Evolutionary conservation across 2,329 filamentous ascomycete genomes (phyloP).

Genomic region (Paracoccidioides lutzii): DNA sequence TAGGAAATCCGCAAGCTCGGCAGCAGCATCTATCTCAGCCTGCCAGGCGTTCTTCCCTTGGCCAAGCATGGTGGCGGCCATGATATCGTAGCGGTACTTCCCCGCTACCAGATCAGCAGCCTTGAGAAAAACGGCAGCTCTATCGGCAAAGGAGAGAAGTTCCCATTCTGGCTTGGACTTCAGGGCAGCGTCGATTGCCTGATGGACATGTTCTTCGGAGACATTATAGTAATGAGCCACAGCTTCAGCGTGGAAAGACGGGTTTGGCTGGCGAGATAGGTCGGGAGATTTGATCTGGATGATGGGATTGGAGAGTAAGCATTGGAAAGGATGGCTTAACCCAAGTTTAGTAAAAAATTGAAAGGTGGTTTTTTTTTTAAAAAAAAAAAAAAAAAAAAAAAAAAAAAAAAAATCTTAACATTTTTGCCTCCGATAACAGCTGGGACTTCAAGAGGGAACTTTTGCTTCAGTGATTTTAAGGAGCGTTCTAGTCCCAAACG

Average conservation of each 20-base stretch:
- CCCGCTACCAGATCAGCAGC: conserved; percentile 77
- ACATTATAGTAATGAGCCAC: conserved; percentile 80
- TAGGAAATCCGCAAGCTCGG: conserved; percentile 83
- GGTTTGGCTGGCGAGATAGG: conserved; percentile 53
- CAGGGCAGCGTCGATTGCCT: conserved; percentile 72
- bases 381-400: neutral
- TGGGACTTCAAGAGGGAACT: conserved; percentile 5
- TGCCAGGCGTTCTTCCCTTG: conserved; percentile 99
- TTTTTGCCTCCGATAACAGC: conserved; percentile 1
- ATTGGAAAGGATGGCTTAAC: neutral
- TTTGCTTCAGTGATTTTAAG: conserved; percentile 4
- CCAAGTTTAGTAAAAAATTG: too few species aligned
- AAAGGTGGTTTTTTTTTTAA: neutral
- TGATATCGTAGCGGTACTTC: conserved; percentile 92
- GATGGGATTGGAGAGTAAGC: neutral
- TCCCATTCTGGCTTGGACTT: conserved; percentile 77
- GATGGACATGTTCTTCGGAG: conserved; percentile 57
- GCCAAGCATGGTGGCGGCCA: conserved; percentile 89
- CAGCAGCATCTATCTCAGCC: conserved; percentile 93
- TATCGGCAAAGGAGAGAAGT: conserved; percentile 71
- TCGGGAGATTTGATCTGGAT: neutral
- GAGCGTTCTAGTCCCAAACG: conserved; percentile 5
- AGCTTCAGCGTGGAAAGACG: conserved; percentile 60
- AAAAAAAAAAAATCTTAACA: neutral
- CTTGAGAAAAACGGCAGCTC: conserved; percentile 88